phyloP scores from a whole-genome alignment of 2,329 filamentous ascomycete species.

The Teratosphaeriaceae sp. region DNA sequence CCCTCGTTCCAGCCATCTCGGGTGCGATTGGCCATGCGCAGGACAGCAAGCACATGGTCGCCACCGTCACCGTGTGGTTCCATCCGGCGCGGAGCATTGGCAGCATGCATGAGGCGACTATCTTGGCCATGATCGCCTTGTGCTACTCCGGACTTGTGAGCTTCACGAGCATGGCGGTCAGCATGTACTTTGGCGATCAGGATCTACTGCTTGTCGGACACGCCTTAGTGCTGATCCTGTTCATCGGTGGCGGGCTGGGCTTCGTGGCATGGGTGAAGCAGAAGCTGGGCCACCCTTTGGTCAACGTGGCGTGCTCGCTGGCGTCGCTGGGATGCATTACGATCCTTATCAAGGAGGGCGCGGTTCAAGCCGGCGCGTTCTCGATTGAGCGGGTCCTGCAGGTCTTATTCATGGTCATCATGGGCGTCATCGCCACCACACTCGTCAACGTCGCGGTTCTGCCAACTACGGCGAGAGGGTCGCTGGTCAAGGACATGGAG shows the following conservation, averaged over 20 bases:
- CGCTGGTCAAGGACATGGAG: constrained; percentile 67
- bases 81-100: constrained; percentile 81
- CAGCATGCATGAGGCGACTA: constrained; percentile 79
- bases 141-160: constrained; percentile 70
- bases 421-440: constrained; percentile 67
- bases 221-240: constrained; percentile 70
- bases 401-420: constrained; percentile 74
- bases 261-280: constrained; percentile 55
- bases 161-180: constrained; percentile 81
- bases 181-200: constrained; percentile 66
- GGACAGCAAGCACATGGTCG: constrained; percentile 90
- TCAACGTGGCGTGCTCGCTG: constrained; percentile 63
- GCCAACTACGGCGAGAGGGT: constrained; percentile 67
- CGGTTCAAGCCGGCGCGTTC: constrained; percentile 75
- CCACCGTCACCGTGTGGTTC: constrained; percentile 91
- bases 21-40: constrained; percentile 64
- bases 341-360: constrained; percentile 83
- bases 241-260: constrained; percentile 78
- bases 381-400: constrained; percentile 75
- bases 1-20: constrained; percentile 69
- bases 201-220: constrained; percentile 67
- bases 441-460: constrained; percentile 70
- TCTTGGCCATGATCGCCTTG: constrained; percentile 72
- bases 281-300: constrained; percentile 31
- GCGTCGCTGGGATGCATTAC: constrained; percentile 85